phyloP scores from a whole-genome alignment of 306 rosid species.

The Sechiopsis laciniata region DNA sequence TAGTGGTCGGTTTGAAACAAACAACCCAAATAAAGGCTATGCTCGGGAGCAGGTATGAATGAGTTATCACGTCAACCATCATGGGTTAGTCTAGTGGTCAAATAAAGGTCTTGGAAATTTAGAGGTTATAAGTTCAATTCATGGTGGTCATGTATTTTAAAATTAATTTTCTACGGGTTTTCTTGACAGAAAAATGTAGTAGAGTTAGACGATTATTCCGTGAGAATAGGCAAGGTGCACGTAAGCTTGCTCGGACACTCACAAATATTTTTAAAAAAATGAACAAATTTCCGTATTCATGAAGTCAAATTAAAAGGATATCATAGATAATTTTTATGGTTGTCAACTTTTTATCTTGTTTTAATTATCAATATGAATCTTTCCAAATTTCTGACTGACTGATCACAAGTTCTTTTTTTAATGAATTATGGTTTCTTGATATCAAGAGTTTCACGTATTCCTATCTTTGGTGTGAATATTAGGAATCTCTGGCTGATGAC shows the following conservation, averaged over 20 bases:
- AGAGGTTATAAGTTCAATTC: too few species aligned
- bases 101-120: too few species aligned
- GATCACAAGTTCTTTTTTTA: not conserved
- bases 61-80: not conserved
- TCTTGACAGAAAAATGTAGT: too few species aligned
- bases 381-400: not conserved
- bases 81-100: too few species aligned
- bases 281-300: too few species aligned
- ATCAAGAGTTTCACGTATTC: not conserved
- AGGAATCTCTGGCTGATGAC: conserved; percentile 51
- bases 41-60: conserved; percentile 50
- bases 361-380: not conserved
- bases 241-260: too few species aligned
- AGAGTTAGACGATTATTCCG: too few species aligned
- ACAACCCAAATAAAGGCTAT: conserved; percentile 36
- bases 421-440: conserved; percentile 6
- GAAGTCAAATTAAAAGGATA: not conserved
- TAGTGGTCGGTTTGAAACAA: conserved; percentile 44
- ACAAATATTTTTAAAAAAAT: too few species aligned
- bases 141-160: too few species aligned
- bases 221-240: too few species aligned
- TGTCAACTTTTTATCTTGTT: not conserved
- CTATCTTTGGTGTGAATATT: conserved; percentile 30
- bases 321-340: not conserved
- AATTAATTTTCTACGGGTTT: too few species aligned